These are phyloP conservation scores for Flaveria ramosissima DNA, from an alignment of 129 eudicot genomes.

Conservation along the genomic window DNA sequence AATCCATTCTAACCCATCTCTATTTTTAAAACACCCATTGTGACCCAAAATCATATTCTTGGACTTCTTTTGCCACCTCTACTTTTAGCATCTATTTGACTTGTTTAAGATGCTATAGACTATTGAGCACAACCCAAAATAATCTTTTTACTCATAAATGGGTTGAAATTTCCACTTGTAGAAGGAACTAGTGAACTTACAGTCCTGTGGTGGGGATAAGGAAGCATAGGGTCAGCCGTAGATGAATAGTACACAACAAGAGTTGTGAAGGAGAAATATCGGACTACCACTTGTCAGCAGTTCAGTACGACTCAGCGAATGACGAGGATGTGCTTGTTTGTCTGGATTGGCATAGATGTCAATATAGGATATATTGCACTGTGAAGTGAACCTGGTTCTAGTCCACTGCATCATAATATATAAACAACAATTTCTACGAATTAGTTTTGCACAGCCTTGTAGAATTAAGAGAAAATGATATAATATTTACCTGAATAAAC, in stretches of 20 bases:
- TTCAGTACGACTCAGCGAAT: constrained; percentile 98
- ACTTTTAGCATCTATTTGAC: no score
- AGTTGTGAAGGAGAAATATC: constrained; percentile 84
- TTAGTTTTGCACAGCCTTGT: constrained; percentile 50
- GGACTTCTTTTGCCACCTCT: no score
- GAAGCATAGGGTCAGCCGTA: constrained; percentile 90
- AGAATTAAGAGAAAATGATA: no score
- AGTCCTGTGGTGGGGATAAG: constrained; percentile 98
- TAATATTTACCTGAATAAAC: constrained; percentile 73
- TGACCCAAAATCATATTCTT: no score
- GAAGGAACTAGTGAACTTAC: constrained; percentile 48
- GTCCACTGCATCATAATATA: constrained; percentile 66
- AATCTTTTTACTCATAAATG: neutral
- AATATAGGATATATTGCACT: constrained; percentile 89
- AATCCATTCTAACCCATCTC: no score
- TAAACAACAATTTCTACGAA: neutral
- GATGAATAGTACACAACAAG: constrained; percentile 92
- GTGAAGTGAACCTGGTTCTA: constrained; percentile 84
- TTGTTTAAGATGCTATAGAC: no score
- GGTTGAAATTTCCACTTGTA: neutral
- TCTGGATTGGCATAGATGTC: constrained; percentile 83
- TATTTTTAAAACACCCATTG: no score
- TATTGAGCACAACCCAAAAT: neutral
- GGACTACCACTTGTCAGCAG: constrained; percentile 91
- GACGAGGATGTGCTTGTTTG: constrained; percentile 90